Evolutionary conservation across 352 stramenopile genomes (phyloP).

Genomic region (Vaucheria bursata): DNA sequence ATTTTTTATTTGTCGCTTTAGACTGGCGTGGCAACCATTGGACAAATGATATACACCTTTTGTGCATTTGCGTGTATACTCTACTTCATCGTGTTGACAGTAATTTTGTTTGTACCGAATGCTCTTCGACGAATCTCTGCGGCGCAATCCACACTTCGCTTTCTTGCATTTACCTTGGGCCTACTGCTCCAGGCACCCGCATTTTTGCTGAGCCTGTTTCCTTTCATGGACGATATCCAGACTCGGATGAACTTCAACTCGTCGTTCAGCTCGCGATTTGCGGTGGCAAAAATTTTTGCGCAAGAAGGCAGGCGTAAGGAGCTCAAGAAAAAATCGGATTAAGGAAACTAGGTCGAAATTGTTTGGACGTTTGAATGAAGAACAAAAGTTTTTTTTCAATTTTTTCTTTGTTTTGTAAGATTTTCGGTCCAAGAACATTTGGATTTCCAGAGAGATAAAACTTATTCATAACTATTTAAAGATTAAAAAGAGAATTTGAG

Average conservation of each 20-base stretch:
- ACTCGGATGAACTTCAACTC: constrained; percentile 47
- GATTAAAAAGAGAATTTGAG: too few relatives aligned
- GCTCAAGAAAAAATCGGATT: too few relatives aligned
- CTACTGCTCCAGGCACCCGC: constrained; percentile 25
- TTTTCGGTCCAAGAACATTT: too few relatives aligned
- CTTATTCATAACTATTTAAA: too few relatives aligned
- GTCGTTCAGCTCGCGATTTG: constrained; percentile 29
- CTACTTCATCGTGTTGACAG: constrained; percentile 30
- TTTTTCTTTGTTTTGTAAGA: too few relatives aligned
- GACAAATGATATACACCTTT: constrained; percentile 35
- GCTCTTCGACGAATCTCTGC: constrained; percentile 15
- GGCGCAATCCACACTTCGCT: constrained; percentile 10
- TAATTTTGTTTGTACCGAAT: constrained; percentile 28
- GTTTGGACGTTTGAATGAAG: too few relatives aligned
- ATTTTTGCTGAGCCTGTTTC: constrained; percentile 37
- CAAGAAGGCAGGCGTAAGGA: constrained; percentile 13
- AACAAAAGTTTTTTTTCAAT: too few relatives aligned
- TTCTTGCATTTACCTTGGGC: constrained; percentile 19
- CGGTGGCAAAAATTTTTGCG: constrained; percentile 42
- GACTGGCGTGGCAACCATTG: too few relatives aligned
- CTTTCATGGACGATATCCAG: constrained; percentile 36
- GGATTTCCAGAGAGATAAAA: too few relatives aligned
- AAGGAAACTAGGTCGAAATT: too few relatives aligned
- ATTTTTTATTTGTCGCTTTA: too few relatives aligned
- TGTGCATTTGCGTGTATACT: constrained; percentile 21